Evolutionary conservation across 2,329 filamentous ascomycete species (phyloP).

Genomic region (Nothophaeocryptopus gaeumannii): DNA sequence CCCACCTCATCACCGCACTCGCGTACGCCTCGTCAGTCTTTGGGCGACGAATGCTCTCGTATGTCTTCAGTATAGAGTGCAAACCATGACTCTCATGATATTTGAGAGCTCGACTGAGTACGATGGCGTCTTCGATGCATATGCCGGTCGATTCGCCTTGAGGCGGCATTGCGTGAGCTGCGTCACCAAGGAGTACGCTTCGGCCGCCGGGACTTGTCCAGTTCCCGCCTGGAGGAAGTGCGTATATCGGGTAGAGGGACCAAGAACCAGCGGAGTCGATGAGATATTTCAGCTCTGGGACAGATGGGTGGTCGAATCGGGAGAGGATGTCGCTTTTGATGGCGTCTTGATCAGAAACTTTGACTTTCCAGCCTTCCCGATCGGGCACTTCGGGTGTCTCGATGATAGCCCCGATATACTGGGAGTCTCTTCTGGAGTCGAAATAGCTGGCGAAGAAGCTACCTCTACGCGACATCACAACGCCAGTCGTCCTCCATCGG

Average conservation of each 20-base stretch:
- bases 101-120: constrained; percentile 41
- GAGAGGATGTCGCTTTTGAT: constrained; percentile 37
- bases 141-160: constrained; percentile 47
- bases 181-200: constrained; percentile 46
- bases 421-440: constrained; percentile 35
- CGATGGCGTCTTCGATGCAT: constrained; percentile 45
- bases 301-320: constrained; percentile 36
- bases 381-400: constrained; percentile 36
- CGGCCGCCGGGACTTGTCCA: constrained; percentile 39
- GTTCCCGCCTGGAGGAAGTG: constrained; percentile 37
- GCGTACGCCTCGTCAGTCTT: constrained; percentile 2
- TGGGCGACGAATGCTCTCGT: constrained; percentile 1
- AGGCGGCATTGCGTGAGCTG: constrained; percentile 50
- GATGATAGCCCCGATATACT: constrained; percentile 43
- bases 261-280: constrained; percentile 37
- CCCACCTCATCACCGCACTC: constrained; percentile 5
- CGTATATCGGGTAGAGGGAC: constrained; percentile 47
- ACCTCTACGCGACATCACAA: constrained; percentile 39
- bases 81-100: not conserved
- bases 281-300: constrained; percentile 41
- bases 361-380: constrained; percentile 37
- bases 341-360: constrained; percentile 35
- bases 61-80: not conserved
- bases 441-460: constrained; percentile 43
- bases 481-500: constrained; percentile 41